Evolutionary conservation across 139 green algal species (phyloP), one percentile per base, ranked within the genome.

Genomic region (Desmodesmus armatus): DNA sequence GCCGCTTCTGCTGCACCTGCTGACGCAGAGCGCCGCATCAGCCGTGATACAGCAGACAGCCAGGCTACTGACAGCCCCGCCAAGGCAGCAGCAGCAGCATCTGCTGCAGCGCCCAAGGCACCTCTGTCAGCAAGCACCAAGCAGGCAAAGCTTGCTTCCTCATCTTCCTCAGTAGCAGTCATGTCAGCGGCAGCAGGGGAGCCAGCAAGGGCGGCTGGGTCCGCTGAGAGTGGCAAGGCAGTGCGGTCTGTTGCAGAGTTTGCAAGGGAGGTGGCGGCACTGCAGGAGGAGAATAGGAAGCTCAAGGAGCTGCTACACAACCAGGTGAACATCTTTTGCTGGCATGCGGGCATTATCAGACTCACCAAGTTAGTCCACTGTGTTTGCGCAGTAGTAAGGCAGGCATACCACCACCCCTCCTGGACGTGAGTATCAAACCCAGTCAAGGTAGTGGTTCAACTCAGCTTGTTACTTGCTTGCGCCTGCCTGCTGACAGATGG

Each of bases 311-410:
- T 29, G 65, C 65, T 37, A 31, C 11, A 72, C 62, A 35, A 72
- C 27, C 21, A 78, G 40, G 7, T 55, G 47, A 35, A 49, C 70
- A 41, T 70, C 51, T 25, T 6, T 51, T 67, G 51, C 74, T 70
- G 74, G 70, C n/a, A 23, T 82, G 23, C 15, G 69, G 74, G n/a
- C n/a, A n/a, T n/a, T n/a, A n/a, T n/a, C n/a, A n/a, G n/a, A n/a
- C n/a, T n/a, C n/a, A n/a, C n/a, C n/a, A n/a, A n/a, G n/a, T n/a
- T n/a, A n/a, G n/a, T n/a, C n/a, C n/a, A n/a, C 74, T 33, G 23
- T 49, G 70, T 49, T 51, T 82, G 74, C 44, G 44, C 3, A 58
- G 51, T 21, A 70, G 69, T 23, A 82, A 82, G 74, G 43, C 78
- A 33, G 78, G 75, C 7, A 74, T 75, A 23, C 25, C 60, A 39